A percentile compares a stretch with the other conserved stretches of the same genome.
These are phyloP conservation scores for Coelastrella sp. DNA, from an alignment of 139 green algal genomes.

Conservation along the genomic window DNA sequence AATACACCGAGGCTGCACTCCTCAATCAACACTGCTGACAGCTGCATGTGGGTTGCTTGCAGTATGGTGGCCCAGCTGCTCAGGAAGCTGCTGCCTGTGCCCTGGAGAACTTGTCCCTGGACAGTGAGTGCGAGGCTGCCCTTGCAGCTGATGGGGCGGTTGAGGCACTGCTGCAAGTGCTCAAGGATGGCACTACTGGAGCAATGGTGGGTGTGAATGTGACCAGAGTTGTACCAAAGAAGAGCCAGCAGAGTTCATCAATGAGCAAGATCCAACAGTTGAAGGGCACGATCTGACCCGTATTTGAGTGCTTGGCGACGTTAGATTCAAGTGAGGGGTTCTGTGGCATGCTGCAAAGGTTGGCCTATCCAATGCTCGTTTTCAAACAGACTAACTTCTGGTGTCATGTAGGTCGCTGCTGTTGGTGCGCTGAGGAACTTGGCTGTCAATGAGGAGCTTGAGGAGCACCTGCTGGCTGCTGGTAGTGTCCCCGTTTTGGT, in stretches of 20 bases:
- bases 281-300: not conserved
- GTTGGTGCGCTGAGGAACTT: constrained; percentile 43
- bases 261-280: not conserved
- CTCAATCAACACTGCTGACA: no score
- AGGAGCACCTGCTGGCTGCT: constrained; percentile 19
- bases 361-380: not conserved
- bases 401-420: constrained; percentile 23
- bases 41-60: not conserved
- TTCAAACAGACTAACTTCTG: not conserved
- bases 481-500: constrained; percentile 23
- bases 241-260: no score
- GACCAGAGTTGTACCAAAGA: no score
- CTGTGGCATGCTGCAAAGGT: no score
- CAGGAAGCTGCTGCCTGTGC: constrained; percentile 43
- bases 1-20: not conserved
- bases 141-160: constrained; percentile 31
- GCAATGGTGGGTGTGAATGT: constrained; percentile 23
- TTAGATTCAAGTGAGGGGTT: no score
- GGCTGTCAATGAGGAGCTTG: constrained; percentile 37
- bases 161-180: constrained; percentile 40
- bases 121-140: constrained; percentile 34
- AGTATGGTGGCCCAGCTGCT: constrained; percentile 45
- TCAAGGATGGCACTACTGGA: constrained; percentile 34
- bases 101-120: constrained; percentile 37
- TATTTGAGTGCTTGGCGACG: no score